Evolutionary conservation across 139 green algal genomes (phyloP).

Genomic region (Astrephomene gubernaculifera): DNA sequence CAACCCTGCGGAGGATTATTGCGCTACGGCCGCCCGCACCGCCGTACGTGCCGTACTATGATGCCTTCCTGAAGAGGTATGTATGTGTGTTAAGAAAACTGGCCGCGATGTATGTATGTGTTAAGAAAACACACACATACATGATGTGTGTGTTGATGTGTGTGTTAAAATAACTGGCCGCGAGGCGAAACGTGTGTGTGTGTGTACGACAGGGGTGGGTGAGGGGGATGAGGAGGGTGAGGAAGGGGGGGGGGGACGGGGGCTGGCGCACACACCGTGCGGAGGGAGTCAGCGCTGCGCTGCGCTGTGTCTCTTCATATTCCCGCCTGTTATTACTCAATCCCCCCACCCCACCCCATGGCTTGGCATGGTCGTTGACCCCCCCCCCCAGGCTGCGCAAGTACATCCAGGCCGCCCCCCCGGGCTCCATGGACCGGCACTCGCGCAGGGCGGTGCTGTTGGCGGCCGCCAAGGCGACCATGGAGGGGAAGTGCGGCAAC

Average conservation of each 20-base stretch:
- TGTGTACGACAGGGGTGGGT: not conserved
- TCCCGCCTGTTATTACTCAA: not conserved
- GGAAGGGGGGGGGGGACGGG: not conserved
- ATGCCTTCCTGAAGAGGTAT: constrained; percentile 66
- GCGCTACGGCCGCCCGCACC: constrained; percentile 45
- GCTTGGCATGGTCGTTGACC: not conserved
- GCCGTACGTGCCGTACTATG: constrained; percentile 69
- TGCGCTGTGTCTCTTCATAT: not conserved
- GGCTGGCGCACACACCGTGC: no score
- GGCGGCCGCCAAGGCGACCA: constrained; percentile 30
- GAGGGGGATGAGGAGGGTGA: not conserved
- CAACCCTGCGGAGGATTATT: constrained; percentile 57
- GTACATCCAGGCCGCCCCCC: constrained; percentile 39
- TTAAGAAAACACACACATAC: not conserved
- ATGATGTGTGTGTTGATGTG: no score
- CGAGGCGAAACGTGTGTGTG: not conserved
- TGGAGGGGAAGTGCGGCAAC: constrained; percentile 42
- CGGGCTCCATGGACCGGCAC: constrained; percentile 43
- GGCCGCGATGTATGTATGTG: not conserved
- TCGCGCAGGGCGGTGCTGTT: constrained; percentile 14
- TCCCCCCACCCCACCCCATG: not conserved
- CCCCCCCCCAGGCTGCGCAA: constrained; percentile 25
- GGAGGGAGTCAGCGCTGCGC: not conserved
- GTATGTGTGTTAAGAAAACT: not conserved
- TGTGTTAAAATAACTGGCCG: not conserved